Evolutionary conservation across 768 basidiomycete genomes (phyloP).

Genomic region (Macrolepiota dolichaula): DNA sequence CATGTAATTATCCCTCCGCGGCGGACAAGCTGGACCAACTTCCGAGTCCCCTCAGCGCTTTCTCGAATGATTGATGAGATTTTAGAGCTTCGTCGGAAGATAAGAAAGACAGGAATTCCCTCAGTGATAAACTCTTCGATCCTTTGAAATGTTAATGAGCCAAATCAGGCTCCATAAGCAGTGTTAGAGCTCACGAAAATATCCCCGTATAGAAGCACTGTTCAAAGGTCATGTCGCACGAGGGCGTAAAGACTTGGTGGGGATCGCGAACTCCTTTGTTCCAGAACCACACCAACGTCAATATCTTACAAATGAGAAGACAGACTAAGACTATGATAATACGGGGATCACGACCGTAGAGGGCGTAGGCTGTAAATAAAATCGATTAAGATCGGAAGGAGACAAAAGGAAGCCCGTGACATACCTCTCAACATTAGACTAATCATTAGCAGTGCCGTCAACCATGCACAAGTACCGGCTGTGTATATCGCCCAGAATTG

Average conservation of each 20-base stretch:
- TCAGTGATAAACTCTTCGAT: neutral
- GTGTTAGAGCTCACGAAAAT: neutral
- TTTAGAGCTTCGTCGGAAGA: neutral
- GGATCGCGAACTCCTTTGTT: neutral
- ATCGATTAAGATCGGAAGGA: neutral
- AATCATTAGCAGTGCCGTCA: neutral
- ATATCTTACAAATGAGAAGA: neutral
- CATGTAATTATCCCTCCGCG: neutral
- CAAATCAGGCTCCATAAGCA: neutral
- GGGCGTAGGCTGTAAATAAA: neutral
- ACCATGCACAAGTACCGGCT: neutral
- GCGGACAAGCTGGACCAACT: neutral
- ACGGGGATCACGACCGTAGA: neutral
- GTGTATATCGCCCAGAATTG: neutral
- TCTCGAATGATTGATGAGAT: neutral
- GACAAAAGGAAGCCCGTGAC: neutral
- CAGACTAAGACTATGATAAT: too few relatives aligned
- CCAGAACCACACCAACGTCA: neutral
- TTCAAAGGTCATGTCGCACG: neutral
- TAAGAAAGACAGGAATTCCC: neutral
- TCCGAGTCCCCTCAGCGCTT: neutral
- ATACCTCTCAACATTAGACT: neutral
- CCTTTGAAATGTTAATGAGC: neutral
- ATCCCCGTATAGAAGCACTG: neutral
- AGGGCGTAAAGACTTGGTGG: neutral